phyloP scores from a whole-genome alignment of 148 eudicot genomes.

The Drosera capensis region DNA sequence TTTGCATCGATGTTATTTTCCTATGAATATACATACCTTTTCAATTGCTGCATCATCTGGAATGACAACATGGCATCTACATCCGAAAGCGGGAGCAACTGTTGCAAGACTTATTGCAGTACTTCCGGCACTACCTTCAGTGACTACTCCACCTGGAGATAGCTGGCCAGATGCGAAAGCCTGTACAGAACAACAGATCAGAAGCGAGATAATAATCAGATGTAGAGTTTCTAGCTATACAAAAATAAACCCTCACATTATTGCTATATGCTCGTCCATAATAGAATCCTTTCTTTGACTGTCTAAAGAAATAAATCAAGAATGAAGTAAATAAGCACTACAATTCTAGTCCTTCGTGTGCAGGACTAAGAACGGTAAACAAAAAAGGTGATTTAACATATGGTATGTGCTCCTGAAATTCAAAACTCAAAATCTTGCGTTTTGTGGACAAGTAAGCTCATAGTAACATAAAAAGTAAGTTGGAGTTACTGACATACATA shows the following conservation, averaged over 20 bases:
- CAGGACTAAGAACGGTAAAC: too few relatives aligned
- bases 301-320: too few relatives aligned
- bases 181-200: slow-evolving; percentile 20
- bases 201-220: background rate
- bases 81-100: slow-evolving; percentile 89
- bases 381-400: too few relatives aligned
- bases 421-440: too few relatives aligned
- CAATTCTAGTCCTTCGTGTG: too few relatives aligned
- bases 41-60: slow-evolving; percentile 95
- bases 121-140: slow-evolving; percentile 99
- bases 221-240: background rate
- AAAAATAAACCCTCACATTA: background rate
- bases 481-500: too few relatives aligned
- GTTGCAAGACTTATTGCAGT: slow-evolving; percentile 98
- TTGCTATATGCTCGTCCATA: background rate
- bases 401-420: too few relatives aligned
- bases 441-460: too few relatives aligned
- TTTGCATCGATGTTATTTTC: too few relatives aligned
- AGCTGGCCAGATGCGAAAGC: slow-evolving; percentile 68
- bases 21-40: slow-evolving; percentile 31
- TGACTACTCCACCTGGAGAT: slow-evolving; percentile 71
- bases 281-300: too few relatives aligned
- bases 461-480: too few relatives aligned
- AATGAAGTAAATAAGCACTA: too few relatives aligned
- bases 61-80: slow-evolving; percentile 91